Evolutionary conservation across 2,329 filamentous ascomycete genomes (phyloP), one percentile per base, ranked within the genome.

Genomic region (Pseudogymnoascus sp.): DNA sequence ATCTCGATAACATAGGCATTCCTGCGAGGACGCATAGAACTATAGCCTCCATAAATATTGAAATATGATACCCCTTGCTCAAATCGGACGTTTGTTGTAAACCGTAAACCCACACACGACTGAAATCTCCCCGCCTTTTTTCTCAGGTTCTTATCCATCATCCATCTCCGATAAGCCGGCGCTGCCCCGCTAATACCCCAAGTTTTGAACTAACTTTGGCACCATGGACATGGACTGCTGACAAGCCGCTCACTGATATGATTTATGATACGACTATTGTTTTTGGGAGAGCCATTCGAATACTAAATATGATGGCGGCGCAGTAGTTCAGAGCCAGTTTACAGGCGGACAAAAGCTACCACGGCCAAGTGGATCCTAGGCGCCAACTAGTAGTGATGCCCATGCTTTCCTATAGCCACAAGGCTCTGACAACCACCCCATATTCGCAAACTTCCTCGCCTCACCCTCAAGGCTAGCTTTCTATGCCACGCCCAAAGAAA

Each of bases 401-500:
- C 45, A 33, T 55, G 33, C n/a, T 18, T 18, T 55, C 49, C 18
- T 35, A 55, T 33, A 55, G 6, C n/a, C n/a, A 21, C 28, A 55
- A 55, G n/a, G 49, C 49, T 55, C 25, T 55, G 16, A 33, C 49
- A 33, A 33, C 49, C 14, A 35, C 25, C 49, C 18, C 28, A 55
- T 55, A 55, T 33, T 11, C 6, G n/a, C 25, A 52, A 16, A 52
- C n/a, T 12, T 9, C 49, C 28, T 55, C 49, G 18, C 28, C 49
- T 35, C 49, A 55, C 28, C 28, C 49, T 21, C 28, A 21, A 55
- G 28, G 28, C 16, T 35, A 55, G 28, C 49, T 41, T 59, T 65
- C 11, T 16, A 87, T 89, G 87, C 87, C 86, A 72, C 83, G 86
- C 69, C 84, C 85, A 58, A 87, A 86, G 78, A 85, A 83, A 73